These are phyloP conservation scores for Terfezia claveryi DNA, from an alignment of 495 filamentous ascomycete genomes.

Conservation along the genomic window DNA sequence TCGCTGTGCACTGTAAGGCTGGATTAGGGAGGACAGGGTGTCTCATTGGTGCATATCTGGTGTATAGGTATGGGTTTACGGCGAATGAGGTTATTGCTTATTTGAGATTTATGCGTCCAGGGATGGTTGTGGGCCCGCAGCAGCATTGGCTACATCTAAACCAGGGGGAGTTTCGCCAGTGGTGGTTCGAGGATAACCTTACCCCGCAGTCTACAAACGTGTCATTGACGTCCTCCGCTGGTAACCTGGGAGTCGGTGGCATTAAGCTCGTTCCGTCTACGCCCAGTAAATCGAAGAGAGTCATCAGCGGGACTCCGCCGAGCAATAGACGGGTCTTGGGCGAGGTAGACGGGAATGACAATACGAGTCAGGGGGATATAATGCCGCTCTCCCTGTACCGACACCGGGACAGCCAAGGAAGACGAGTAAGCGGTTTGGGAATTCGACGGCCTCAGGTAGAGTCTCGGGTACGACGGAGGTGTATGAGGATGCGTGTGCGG, in stretches of 20 bases:
- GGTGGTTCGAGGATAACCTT: constrained; percentile 86
- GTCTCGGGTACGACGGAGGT: constrained; percentile 30
- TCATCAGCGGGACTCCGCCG: constrained; percentile 46
- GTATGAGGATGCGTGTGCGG: constrained; percentile 22
- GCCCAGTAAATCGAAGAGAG: constrained; percentile 42
- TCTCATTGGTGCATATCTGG: constrained; percentile 89
- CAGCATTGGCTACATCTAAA: constrained; percentile 98
- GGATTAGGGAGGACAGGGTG: constrained; percentile 92
- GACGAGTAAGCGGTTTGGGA: constrained; percentile 27
- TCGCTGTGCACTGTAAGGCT: constrained; percentile 96
- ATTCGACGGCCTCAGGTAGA: constrained; percentile 33
- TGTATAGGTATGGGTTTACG: constrained; percentile 95
- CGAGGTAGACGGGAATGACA: constrained; percentile 67
- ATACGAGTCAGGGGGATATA: constrained; percentile 34
- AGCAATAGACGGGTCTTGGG: constrained; percentile 61
- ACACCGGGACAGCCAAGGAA: constrained; percentile 94
- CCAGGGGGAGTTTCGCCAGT: constrained; percentile 86
- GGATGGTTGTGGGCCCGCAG: constrained; percentile 98
- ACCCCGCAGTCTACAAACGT: constrained; percentile 27
- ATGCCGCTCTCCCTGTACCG: constrained; percentile 77
- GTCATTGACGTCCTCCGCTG: constrained; percentile 11
- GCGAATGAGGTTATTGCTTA: constrained; percentile 96
- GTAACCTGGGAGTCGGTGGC: constrained; percentile 19
- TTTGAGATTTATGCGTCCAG: constrained; percentile 98
- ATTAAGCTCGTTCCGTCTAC: constrained; percentile 34